Evolutionary conservation across 352 stramenopile species (phyloP).

Genomic region (Phytophthora pseudosyringae): DNA sequence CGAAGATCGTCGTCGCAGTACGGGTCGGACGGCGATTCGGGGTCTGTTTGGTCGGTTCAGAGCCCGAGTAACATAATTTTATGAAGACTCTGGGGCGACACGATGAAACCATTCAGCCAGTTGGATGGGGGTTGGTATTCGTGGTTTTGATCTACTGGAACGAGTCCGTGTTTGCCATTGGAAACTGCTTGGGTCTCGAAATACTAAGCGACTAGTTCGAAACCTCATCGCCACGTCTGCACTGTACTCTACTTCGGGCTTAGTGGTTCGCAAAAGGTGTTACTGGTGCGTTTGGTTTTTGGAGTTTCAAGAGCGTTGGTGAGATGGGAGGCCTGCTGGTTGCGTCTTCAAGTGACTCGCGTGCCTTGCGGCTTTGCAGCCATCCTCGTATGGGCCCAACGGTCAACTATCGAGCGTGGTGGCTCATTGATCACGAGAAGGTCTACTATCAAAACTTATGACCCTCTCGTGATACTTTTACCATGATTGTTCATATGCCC

Average conservation of each 20-base stretch:
- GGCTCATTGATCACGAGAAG: no score
- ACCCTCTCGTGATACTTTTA: no score
- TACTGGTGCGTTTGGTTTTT: slow-evolving; percentile 17
- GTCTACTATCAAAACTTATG: no score
- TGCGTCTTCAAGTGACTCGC: not conserved
- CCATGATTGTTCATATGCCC: no score
- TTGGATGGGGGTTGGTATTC: no score
- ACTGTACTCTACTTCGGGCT: not conserved
- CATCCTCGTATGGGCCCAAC: not conserved
- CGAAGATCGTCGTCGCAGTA: slow-evolving; percentile 20
- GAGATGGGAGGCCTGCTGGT: slow-evolving; percentile 2
- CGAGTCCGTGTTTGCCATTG: not conserved
- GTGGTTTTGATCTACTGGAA: not conserved
- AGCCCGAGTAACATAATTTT: slow-evolving; percentile 34
- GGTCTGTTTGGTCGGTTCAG: slow-evolving; percentile 39
- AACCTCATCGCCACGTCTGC: not conserved
- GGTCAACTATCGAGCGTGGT: not conserved
- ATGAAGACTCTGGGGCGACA: slow-evolving; percentile 1
- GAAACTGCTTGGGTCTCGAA: slow-evolving; percentile 16
- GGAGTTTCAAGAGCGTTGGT: slow-evolving; percentile 15
- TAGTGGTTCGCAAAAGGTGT: not conserved
- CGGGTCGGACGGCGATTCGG: slow-evolving; percentile 19
- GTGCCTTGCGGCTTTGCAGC: not conserved
- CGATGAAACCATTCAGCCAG: no score
- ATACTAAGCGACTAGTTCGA: slow-evolving; percentile 19